Percentiles rank a stretch among this genome's conserved stretches.
These are phyloP conservation scores for Leccinum pachyderme DNA, from an alignment of 1,284 basidiomycete genomes.

Conservation along the genomic window DNA sequence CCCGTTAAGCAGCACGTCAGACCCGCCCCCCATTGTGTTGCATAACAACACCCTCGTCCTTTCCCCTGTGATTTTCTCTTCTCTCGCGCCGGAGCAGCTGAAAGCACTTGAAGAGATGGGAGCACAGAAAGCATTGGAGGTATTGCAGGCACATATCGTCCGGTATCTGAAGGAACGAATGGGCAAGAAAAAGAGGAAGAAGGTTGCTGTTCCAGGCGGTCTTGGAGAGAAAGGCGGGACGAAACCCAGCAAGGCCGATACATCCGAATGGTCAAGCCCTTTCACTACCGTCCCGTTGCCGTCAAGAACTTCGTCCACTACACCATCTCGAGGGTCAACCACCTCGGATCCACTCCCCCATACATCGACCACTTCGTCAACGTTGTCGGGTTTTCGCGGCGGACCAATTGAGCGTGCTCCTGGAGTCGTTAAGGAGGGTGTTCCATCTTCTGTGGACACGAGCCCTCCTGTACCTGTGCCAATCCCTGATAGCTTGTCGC, in stretches of 20 bases:
- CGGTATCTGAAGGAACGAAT: constrained; percentile 81
- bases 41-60: constrained; percentile 84
- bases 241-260: constrained; percentile 9
- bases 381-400: constrained; percentile 15
- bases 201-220: constrained; percentile 2
- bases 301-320: constrained; percentile 20
- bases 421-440: constrained; percentile 18
- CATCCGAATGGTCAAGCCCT: constrained; percentile 26
- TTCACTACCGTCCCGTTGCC: constrained; percentile 43
- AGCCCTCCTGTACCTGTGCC: constrained; percentile 28
- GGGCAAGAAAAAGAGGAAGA: constrained; percentile 35
- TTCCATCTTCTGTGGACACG: constrained; percentile 14
- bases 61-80: constrained; percentile 82
- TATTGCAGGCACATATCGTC: constrained; percentile 83
- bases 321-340: neutral
- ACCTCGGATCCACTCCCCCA: neutral
- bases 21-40: constrained; percentile 70
- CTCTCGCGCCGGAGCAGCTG: constrained; percentile 72
- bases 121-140: constrained; percentile 78
- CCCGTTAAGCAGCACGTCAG: constrained; percentile 43
- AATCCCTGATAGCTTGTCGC: constrained; percentile 28
- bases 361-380: neutral
- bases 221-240: constrained; percentile 13
- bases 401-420: constrained; percentile 3
- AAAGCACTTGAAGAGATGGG: constrained; percentile 78